These are phyloP conservation scores for Conidiobolus incongruus DNA, from an alignment of 371 early-diverging fungal species.

Conservation along the genomic window DNA sequence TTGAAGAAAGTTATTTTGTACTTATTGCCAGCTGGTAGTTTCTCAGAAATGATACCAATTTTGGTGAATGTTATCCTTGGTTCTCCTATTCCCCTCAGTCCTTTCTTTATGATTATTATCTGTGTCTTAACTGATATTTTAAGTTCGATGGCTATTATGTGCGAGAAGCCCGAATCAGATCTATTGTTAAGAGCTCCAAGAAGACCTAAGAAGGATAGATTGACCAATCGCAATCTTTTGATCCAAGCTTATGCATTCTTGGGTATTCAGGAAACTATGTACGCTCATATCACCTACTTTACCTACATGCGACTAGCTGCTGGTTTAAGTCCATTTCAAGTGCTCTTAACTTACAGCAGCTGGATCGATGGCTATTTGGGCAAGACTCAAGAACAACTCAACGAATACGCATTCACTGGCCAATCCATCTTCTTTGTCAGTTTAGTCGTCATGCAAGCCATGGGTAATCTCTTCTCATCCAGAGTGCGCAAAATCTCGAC, in stretches of 20 bases:
- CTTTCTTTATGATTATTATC: slow-evolving; percentile 36
- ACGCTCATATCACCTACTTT: slow-evolving; percentile 34
- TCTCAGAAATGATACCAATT: slow-evolving; percentile 43
- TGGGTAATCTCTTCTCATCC: slow-evolving; percentile 82
- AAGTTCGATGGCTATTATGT: slow-evolving; percentile 35
- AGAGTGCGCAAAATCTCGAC: no score
- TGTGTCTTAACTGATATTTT: slow-evolving; percentile 19
- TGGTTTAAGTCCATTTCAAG: slow-evolving; percentile 16
- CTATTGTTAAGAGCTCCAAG: slow-evolving; percentile 32
- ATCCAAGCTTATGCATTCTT: slow-evolving; percentile 36
- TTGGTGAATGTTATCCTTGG: slow-evolving; percentile 42
- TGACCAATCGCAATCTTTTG: slow-evolving; percentile 25
- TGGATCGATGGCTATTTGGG: slow-evolving; percentile 21
- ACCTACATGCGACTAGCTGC: slow-evolving; percentile 20
- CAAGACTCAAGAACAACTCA: slow-evolving; percentile 17
- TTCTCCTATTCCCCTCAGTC: slow-evolving; percentile 29
- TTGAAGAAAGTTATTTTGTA: slow-evolving; percentile 81
- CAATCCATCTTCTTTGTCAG: slow-evolving; percentile 60
- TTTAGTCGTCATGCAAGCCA: slow-evolving; percentile 66
- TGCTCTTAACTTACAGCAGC: slow-evolving; percentile 25
- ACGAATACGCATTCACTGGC: no score
- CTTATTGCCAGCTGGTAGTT: slow-evolving; percentile 47
- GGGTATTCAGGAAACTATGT: slow-evolving; percentile 28
- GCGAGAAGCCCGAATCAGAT: slow-evolving; percentile 34
- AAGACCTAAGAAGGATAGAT: slow-evolving; percentile 24